A percentile compares a stretch with the other conserved stretches of the same genome.
Evolutionary conservation across 768 basidiomycete genomes (phyloP).

Genomic region (Suillus americanus): DNA sequence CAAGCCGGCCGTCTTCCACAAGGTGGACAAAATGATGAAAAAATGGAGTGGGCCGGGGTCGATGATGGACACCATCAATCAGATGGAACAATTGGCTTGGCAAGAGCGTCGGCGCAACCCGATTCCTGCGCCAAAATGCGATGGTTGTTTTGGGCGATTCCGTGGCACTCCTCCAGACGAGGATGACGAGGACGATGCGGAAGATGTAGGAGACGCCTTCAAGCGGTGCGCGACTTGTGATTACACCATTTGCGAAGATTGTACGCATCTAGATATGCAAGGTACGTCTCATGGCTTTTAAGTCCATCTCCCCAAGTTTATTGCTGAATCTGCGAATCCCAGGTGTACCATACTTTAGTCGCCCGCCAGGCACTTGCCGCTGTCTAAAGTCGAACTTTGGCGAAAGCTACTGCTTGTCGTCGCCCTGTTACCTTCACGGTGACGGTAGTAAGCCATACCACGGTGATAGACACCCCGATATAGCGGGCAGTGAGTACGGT

Average conservation of each 20-base stretch:
- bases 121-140: not conserved
- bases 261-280: not conserved
- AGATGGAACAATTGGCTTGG: not conserved
- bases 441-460: not conserved
- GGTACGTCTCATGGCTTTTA: not conserved
- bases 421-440: not conserved
- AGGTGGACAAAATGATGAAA: constrained; percentile 17
- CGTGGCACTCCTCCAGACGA: not conserved
- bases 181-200: constrained; percentile 3
- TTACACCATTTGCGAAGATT: not conserved
- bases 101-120: not conserved
- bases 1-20: constrained; percentile 16
- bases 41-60: constrained; percentile 9
- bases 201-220: not conserved
- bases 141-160: not conserved
- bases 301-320: not conserved
- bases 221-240: not conserved
- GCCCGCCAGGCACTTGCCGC: not conserved
- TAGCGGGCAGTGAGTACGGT: not conserved
- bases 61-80: not conserved
- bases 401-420: not conserved
- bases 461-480: not conserved
- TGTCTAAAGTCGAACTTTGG: not conserved
- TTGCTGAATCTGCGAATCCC: not conserved
- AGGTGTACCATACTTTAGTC: not conserved